These are phyloP conservation scores for Picochlorum sp. DNA, from an alignment of 139 green algal genomes.

Conservation along the genomic window DNA sequence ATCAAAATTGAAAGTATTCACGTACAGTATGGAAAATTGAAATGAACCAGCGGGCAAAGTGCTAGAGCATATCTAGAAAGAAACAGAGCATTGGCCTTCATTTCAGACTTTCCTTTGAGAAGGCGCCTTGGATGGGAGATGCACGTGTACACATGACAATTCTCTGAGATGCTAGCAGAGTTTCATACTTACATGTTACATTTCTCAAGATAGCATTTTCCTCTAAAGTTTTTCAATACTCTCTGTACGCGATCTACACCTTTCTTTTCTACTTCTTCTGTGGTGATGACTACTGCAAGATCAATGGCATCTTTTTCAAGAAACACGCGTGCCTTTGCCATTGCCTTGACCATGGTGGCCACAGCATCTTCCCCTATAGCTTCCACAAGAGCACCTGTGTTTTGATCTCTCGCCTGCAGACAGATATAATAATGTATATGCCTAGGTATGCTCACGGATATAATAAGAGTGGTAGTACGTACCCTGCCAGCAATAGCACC, in stretches of 20 bases:
- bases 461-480: neutral
- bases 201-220: neutral
- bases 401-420: too few relatives aligned
- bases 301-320: slow-evolving; percentile 33
- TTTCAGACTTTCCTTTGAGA: neutral
- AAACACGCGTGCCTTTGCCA: slow-evolving; percentile 25
- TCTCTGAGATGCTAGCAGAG: neutral
- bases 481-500: slow-evolving; percentile 22
- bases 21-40: too few relatives aligned
- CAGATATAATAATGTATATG: too few relatives aligned
- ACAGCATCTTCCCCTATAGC: slow-evolving; percentile 30
- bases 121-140: neutral
- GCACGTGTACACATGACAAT: too few relatives aligned
- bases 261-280: slow-evolving; percentile 34
- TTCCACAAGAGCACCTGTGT: slow-evolving; percentile 2
- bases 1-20: too few relatives aligned
- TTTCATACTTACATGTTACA: neutral
- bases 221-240: neutral
- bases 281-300: slow-evolving; percentile 11
- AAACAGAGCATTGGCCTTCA: too few relatives aligned
- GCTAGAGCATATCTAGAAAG: too few relatives aligned
- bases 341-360: slow-evolving; percentile 25
- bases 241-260: slow-evolving; percentile 12
- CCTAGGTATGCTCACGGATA: too few relatives aligned
- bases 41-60: too few relatives aligned